Evolutionary conservation across 768 basidiomycete genomes (phyloP).

Genomic region (Boletus sp.): DNA sequence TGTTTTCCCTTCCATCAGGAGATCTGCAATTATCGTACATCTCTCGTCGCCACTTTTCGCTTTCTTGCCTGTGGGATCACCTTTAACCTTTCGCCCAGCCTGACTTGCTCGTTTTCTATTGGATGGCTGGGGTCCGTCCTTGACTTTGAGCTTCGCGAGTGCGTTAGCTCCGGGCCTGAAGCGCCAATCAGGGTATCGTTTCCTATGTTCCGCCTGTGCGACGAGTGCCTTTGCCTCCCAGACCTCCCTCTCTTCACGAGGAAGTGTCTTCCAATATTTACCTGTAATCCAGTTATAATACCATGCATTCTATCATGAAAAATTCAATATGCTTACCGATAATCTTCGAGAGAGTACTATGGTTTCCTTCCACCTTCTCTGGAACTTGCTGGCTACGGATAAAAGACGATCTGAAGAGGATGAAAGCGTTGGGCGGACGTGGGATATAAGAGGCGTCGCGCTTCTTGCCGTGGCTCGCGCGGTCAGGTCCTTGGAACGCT

Average conservation of each 20-base stretch:
- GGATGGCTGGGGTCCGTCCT: conserved; percentile 37
- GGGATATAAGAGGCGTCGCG: conserved; percentile 76
- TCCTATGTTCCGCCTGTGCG: conserved; percentile 72
- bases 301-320: neutral
- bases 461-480: conserved; percentile 55
- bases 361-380: conserved; percentile 76
- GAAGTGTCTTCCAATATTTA: conserved; percentile 71
- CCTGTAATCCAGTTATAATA: conserved; percentile 38
- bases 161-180: conserved; percentile 65
- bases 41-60: conserved; percentile 47
- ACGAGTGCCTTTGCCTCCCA: conserved; percentile 76
- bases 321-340: conserved; percentile 47
- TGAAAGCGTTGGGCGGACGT: conserved; percentile 83
- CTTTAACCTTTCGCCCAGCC: conserved; percentile 27
- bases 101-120: conserved; percentile 32
- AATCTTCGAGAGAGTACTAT: conserved; percentile 78
- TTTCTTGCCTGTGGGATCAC: conserved; percentile 31
- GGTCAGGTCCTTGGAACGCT: conserved; percentile 33
- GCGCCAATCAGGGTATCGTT: conserved; percentile 78
- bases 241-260: conserved; percentile 61
- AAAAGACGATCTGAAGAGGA: conserved; percentile 79
- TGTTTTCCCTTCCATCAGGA: conserved; percentile 65
- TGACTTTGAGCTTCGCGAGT: conserved; percentile 38
- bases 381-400: conserved; percentile 73
- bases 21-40: conserved; percentile 62